A percentile compares a stretch with the other conserved stretches of the same genome.
phyloP scores from a whole-genome alignment of 202 grass and related monocot species.

The Carex arenaria region DNA sequence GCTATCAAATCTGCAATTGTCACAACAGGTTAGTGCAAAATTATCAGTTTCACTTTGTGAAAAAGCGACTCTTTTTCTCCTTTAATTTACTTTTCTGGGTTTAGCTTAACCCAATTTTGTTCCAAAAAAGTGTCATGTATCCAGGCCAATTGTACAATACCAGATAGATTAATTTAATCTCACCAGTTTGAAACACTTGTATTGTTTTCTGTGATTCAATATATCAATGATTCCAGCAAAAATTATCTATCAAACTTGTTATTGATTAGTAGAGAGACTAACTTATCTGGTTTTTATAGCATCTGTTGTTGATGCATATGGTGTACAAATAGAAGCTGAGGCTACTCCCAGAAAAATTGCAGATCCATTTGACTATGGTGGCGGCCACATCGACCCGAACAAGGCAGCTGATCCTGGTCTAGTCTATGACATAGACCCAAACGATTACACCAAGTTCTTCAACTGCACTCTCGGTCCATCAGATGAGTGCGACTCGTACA shows the following conservation, averaged over 20 bases:
- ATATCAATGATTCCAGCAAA: neutral
- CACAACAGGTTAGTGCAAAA: slow-evolving; percentile 39
- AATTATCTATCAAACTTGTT: neutral
- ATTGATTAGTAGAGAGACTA: neutral
- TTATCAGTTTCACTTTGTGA: neutral
- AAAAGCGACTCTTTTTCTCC: too few relatives aligned
- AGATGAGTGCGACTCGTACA: neutral
- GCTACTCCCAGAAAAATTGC: slow-evolving; percentile 26
- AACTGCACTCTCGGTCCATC: slow-evolving; percentile 11
- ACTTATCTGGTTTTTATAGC: slow-evolving; percentile 21
- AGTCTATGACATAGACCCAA: slow-evolving; percentile 31
- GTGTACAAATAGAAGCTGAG: slow-evolving; percentile 42
- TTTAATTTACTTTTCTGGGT: too few relatives aligned
- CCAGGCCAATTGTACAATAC: neutral
- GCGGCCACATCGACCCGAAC: slow-evolving; percentile 27
- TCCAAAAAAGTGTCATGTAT: neutral
- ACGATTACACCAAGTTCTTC: slow-evolving; percentile 45
- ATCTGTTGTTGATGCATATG: slow-evolving; percentile 27
- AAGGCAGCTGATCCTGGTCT: slow-evolving; percentile 42
- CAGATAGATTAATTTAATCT: neutral
- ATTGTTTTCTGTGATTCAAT: neutral
- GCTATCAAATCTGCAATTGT: slow-evolving; percentile 68
- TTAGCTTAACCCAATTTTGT: neutral
- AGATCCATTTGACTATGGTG: slow-evolving; percentile 58
- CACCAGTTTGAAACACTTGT: neutral